A percentile compares a stretch with the other conserved stretches of the same genome.
Evolutionary conservation across 306 rosid genomes (phyloP).

Genomic region (Elaeagnus macrophylla): DNA sequence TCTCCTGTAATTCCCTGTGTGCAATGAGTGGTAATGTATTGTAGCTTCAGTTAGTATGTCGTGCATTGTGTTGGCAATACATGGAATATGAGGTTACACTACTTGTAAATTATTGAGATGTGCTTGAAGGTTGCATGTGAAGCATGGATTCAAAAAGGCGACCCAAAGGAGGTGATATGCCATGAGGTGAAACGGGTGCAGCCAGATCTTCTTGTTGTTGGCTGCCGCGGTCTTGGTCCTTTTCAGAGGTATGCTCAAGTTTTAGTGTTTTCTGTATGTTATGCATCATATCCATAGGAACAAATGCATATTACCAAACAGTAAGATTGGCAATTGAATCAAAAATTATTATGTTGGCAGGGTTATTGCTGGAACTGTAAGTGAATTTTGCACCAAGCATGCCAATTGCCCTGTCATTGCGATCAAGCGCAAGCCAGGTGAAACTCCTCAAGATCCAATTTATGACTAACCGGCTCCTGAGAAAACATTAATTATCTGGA

Average conservation of each 20-base stretch:
- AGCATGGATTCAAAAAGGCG: conserved; percentile 80
- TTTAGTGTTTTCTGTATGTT: no score
- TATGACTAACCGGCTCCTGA: conserved; percentile 49
- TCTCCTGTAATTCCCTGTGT: background rate
- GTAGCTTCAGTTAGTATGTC: no score
- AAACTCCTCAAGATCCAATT: conserved; percentile 83
- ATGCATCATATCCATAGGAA: no score
- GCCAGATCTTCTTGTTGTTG: conserved; percentile 84
- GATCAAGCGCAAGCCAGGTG: conserved; percentile 75
- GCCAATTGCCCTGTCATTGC: conserved; percentile 94
- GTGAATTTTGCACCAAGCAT: conserved; percentile 90
- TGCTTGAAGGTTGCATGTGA: conserved; percentile 60
- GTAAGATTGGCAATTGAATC: no score
- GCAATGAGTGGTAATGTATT: no score
- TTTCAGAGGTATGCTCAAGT: conserved; percentile 57
- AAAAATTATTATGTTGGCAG: conserved; percentile 36
- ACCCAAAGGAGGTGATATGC: conserved; percentile 26
- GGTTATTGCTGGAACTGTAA: conserved; percentile 95
- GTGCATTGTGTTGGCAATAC: no score
- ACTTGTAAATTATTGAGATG: no score
- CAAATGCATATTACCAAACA: no score
- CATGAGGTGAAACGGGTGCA: conserved; percentile 56
- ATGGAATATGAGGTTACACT: no score
- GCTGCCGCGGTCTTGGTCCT: conserved; percentile 94
- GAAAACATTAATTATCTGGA: background rate